Conservation (phyloP, 208 protist genomes). For the Trichomonas vaginalis region DNA sequence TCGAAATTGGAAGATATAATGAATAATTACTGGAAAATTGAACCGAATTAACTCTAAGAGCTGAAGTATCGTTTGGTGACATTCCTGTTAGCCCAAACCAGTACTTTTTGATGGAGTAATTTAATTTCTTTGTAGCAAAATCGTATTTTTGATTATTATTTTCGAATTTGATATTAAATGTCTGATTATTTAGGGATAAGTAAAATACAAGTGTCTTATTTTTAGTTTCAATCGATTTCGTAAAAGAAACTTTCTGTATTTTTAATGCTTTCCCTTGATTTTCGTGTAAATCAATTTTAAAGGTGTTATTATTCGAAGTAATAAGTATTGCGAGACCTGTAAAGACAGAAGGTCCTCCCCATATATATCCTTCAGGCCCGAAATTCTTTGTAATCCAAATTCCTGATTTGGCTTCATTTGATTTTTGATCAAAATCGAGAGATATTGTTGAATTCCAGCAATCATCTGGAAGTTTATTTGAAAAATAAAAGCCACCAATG, state of each 20-base stretch:
- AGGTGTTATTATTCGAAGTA: background rate
- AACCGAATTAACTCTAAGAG: background rate
- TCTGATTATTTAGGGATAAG: background rate
- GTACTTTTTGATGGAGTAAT: background rate
- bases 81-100: background rate
- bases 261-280: background rate
- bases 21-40: background rate
- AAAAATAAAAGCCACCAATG: background rate
- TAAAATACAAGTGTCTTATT: background rate
- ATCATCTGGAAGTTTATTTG: background rate
- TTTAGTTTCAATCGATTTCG: too few relatives aligned
- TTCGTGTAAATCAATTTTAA: background rate
- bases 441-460: background rate
- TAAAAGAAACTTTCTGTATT: too few relatives aligned
- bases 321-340: background rate
- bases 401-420: background rate
- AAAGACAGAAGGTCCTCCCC: background rate
- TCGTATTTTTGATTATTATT: background rate
- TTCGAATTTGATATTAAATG: background rate
- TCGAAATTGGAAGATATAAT: background rate
- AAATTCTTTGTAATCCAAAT: constrained; percentile 15
- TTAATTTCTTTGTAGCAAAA: background rate
- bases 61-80: background rate
- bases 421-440: background rate
- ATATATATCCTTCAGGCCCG: background rate